Percentiles rank a stretch among this genome's conserved stretches.
phyloP scores from a whole-genome alignment of 805 yeast species.

The Isabelozyma pseudorhagii region DNA sequence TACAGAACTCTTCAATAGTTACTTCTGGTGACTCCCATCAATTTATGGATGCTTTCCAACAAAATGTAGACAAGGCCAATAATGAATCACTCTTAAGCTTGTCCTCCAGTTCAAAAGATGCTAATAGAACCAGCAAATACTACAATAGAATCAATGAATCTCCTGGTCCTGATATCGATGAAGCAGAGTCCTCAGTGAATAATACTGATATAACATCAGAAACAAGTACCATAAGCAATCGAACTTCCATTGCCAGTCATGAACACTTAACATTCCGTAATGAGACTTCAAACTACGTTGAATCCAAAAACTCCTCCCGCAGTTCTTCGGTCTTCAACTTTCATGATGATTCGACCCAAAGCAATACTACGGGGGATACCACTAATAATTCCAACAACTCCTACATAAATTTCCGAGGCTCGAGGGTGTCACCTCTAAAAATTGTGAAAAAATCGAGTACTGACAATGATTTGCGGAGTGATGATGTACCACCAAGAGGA shows the following conservation, averaged over 20 bases:
- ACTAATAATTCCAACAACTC: slow-evolving; percentile 4
- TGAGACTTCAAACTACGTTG: not conserved
- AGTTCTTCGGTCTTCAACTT: slow-evolving; percentile 7
- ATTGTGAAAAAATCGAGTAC: slow-evolving; percentile 9
- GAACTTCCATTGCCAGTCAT: slow-evolving; percentile 20
- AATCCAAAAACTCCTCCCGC: not conserved
- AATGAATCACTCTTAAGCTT: slow-evolving; percentile 1
- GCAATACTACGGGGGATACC: not conserved
- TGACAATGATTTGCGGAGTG: slow-evolving; percentile 7
- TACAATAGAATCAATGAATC: slow-evolving; percentile 30
- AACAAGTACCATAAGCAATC: slow-evolving; percentile 20
- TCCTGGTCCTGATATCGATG: slow-evolving; percentile 9
- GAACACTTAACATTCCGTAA: slow-evolving; percentile 1
- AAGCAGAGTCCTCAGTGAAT: not conserved
- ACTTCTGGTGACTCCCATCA: slow-evolving; percentile 39
- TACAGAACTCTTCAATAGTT: slow-evolving; percentile 23
- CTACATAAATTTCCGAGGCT: slow-evolving; percentile 10
- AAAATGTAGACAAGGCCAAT: slow-evolving; percentile 31
- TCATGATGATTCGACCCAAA: not conserved
- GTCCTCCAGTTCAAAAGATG: not conserved
- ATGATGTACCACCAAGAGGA: slow-evolving; percentile 23
- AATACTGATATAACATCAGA: slow-evolving; percentile 13
- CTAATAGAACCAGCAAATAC: slow-evolving; percentile 23
- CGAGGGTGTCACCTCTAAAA: slow-evolving; percentile 16
- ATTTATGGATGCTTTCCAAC: slow-evolving; percentile 37